These are phyloP conservation scores for Pyrenula massariospora DNA, from an alignment of 495 filamentous ascomycete genomes.

Conservation along the genomic window DNA sequence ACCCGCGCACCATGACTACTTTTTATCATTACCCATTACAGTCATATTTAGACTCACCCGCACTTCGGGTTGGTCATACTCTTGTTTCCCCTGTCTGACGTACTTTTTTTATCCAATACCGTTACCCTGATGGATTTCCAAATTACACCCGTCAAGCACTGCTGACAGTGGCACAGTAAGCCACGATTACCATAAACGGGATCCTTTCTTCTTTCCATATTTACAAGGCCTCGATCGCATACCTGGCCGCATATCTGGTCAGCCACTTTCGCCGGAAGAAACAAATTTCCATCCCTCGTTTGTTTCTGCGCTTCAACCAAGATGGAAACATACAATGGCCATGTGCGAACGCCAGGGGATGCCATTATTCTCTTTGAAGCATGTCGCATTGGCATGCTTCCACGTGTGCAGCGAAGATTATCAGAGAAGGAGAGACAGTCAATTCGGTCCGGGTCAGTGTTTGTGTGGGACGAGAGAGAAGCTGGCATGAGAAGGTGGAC, in stretches of 20 bases:
- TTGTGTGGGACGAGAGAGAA: constrained; percentile 98
- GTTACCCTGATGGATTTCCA: neutral
- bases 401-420: constrained; percentile 81
- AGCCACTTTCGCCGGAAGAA: no score
- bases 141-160: neutral
- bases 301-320: no score
- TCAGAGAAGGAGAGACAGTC: constrained; percentile 95
- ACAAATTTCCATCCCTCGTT: no score
- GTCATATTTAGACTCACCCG: neutral
- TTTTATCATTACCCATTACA: neutral
- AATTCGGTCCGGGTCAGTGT: constrained; percentile 91
- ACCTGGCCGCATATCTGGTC: no score
- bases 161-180: neutral
- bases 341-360: constrained; percentile 83
- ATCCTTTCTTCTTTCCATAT: no score
- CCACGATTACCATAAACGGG: neutral
- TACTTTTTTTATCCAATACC: neutral
- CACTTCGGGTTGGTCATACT: neutral
- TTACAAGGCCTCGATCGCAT: no score
- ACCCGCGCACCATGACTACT: neutral
- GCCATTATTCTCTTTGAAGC: constrained; percentile 97
- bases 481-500: constrained; percentile 98
- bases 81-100: neutral
- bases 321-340: constrained; percentile 96
- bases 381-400: constrained; percentile 78